Conservation (phyloP, 345 rosid species). For the Laguncularia racemosa region DNA sequence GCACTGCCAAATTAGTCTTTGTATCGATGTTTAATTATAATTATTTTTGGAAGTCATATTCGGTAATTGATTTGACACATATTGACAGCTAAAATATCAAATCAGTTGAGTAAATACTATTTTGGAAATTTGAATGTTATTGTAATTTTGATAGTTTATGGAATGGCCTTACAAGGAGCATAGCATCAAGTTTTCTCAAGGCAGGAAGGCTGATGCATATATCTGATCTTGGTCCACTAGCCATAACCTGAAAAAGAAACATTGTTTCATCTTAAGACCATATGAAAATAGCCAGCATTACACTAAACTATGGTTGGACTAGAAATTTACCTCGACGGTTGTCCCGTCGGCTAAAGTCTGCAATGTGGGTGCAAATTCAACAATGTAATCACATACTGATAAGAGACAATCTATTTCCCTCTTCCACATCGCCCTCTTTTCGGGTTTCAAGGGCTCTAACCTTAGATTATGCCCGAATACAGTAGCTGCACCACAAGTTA, state of each 20-base stretch:
- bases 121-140: background rate
- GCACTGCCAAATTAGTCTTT: no score
- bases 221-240: conserved; percentile 40
- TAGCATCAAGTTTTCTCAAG: conserved; percentile 46
- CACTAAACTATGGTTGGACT: no score
- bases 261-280: background rate
- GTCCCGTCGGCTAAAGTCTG: conserved; percentile 58
- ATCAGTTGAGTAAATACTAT: no score
- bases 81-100: no score
- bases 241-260: conserved; percentile 27
- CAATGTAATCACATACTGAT: conserved; percentile 76
- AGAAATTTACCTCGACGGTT: conserved; percentile 46
- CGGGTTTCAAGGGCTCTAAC: conserved; percentile 74
- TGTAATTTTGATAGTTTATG: background rate
- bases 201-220: conserved; percentile 51
- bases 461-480: conserved; percentile 79
- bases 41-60: no score
- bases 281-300: no score
- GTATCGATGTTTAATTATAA: no score
- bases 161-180: conserved; percentile 29
- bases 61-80: no score
- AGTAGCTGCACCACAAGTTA: conserved; percentile 45
- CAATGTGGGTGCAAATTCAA: conserved; percentile 56
- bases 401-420: conserved; percentile 90
- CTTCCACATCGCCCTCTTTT: conserved; percentile 77